Percentiles rank a stretch among this genome's conserved stretches.
Conservation (phyloP, 2,329 filamentous ascomycete species). For the Fusarium stilboides region DNA sequence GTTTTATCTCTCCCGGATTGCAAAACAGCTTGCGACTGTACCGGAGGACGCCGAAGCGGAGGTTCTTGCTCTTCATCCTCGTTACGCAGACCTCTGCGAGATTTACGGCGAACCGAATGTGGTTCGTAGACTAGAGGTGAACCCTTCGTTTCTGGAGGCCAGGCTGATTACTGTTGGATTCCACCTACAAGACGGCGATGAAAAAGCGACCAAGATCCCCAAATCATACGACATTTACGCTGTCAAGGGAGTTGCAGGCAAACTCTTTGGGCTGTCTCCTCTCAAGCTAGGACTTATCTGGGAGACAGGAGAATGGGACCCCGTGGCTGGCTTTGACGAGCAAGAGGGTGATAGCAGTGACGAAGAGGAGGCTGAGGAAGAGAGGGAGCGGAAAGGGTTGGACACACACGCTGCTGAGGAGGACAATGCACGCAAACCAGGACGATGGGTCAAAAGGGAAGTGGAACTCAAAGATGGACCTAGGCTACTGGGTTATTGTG, state of each 20-base stretch:
- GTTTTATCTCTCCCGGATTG: slow-evolving; percentile 91
- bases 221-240: slow-evolving; percentile 85
- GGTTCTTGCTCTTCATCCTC: slow-evolving; percentile 76
- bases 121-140: slow-evolving; percentile 69
- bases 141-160: slow-evolving; percentile 87
- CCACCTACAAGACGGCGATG: slow-evolving; percentile 42
- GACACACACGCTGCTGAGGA: slow-evolving; percentile 48
- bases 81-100: slow-evolving; percentile 81
- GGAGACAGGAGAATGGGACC: slow-evolving; percentile 94
- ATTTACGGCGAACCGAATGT: slow-evolving; percentile 81
- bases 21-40: slow-evolving; percentile 77
- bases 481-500: slow-evolving; percentile 84
- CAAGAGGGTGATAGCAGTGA: slow-evolving; percentile 70
- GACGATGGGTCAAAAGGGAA: slow-evolving; percentile 82
- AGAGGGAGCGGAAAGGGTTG: slow-evolving; percentile 45
- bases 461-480: slow-evolving; percentile 85
- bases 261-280: slow-evolving; percentile 76
- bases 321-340: slow-evolving; percentile 75
- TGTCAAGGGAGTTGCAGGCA: slow-evolving; percentile 83
- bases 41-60: slow-evolving; percentile 66
- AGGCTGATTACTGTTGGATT: slow-evolving; percentile 79
- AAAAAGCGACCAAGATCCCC: slow-evolving; percentile 71
- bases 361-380: slow-evolving; percentile 62
- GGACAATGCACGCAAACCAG: slow-evolving; percentile 55
- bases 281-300: slow-evolving; percentile 79